Percentiles rank a stretch among this genome's conserved stretches.
Conservation (phyloP, 805 yeast genomes). For the Zygosaccharomyces lentus region DNA sequence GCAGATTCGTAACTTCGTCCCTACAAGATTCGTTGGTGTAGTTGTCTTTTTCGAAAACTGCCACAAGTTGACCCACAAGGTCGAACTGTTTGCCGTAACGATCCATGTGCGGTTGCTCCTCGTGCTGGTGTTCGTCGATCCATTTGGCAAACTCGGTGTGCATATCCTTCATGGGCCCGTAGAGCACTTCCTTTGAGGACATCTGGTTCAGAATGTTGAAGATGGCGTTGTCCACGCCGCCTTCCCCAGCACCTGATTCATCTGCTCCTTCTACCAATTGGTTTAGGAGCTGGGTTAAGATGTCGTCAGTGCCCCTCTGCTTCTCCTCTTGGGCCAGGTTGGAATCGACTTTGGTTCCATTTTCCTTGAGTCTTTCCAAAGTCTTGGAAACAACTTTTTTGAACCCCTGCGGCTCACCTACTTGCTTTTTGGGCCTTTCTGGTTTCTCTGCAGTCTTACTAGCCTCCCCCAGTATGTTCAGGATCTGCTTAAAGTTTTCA, state of each 20-base stretch:
- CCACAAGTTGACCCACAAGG: constrained; percentile 57
- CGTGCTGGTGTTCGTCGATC: constrained; percentile 50
- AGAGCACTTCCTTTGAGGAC: constrained; percentile 78
- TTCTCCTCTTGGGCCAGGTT: constrained; percentile 47
- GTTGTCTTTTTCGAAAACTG: constrained; percentile 57
- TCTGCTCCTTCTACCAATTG: constrained; percentile 48
- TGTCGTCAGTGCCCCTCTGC: constrained; percentile 46
- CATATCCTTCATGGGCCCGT: constrained; percentile 83
- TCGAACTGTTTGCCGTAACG: constrained; percentile 60
- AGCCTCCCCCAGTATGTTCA: constrained; percentile 27
- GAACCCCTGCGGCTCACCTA: constrained; percentile 40
- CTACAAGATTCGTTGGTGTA: constrained; percentile 38
- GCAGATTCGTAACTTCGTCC: constrained; percentile 23
- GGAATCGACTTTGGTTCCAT: constrained; percentile 65
- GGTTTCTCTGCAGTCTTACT: constrained; percentile 21
- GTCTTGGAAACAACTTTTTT: constrained; percentile 77
- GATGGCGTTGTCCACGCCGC: constrained; percentile 54
- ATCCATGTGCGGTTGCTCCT: constrained; percentile 40
- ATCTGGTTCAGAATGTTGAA: constrained; percentile 77
- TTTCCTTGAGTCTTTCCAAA: constrained; percentile 69
- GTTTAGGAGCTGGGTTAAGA: constrained; percentile 58
- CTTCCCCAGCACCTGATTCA: constrained; percentile 29
- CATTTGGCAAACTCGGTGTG: constrained; percentile 68
- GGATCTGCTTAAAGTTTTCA: constrained; percentile 37
- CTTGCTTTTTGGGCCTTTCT: constrained; percentile 43